Base-by-base conservation (phyloP, 257 asterid genomes). In the Coffea canephora region DNA sequence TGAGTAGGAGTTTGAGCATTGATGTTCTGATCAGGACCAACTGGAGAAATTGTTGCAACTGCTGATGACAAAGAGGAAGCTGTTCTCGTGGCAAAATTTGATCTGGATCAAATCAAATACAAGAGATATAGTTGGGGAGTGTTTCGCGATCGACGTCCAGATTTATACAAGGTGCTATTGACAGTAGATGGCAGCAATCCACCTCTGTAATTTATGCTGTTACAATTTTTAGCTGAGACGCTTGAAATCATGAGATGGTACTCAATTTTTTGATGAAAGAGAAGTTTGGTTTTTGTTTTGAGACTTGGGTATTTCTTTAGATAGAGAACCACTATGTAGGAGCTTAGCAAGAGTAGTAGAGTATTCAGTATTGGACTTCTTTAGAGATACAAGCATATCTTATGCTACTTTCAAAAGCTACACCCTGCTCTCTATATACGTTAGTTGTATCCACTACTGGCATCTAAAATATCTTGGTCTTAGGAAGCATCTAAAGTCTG, bases 71-170 rank as follows among this genome's bases (percentile, higher is more conserved):
- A 89, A 83, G 88, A 89, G 49, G 99, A 94, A 91, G 93, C 94
- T 52, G 80, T 92, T 83, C 97, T 96, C 72, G 83, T 89, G 6
- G 98, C 97, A 14, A 82, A 90, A 73, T 94, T 96, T 75, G 97
- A 96, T 87, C 90, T 92, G 81, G 92, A 89, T 73, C 86, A 89
- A 79, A 87, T 94, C 88, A 94, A 96, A 82, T 85, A 87, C 82
- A 92, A 96, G 90, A 88, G 99, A 82, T 65, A 79, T 69, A 82
- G 97, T 74, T 96, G 99, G 99, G 99, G 99, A 18, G 78, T 94
- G 13, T 94, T 90, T 74, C 98, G 98, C 43, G 99, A 94, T 82
- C 91, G 97, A 12, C 96, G 99, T 70, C 98, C 97, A 0, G 98
- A 96, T 81, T 85, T 96, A 74, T 96, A 96, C 92, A 94, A 92